These are phyloP conservation scores for Biscutella auriculata DNA, from an alignment of 441 rosid species.

Conservation along the genomic window DNA sequence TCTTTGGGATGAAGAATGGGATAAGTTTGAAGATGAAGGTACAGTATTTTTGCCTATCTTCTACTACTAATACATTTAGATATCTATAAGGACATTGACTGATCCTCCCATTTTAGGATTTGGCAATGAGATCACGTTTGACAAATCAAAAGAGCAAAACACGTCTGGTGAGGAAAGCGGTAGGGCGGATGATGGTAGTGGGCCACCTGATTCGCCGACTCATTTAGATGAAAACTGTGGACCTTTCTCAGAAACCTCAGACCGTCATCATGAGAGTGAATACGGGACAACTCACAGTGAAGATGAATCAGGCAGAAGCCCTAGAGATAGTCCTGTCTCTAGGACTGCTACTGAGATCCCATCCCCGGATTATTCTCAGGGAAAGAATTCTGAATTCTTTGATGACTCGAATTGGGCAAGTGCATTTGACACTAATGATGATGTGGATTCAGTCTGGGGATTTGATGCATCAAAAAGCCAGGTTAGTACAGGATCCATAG, in stretches of 20 bases:
- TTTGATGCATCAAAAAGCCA: constrained; percentile 47
- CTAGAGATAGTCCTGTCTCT: constrained; percentile 61
- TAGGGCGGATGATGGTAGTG: constrained; percentile 47
- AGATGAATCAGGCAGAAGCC: constrained; percentile 76
- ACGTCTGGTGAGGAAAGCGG: constrained; percentile 35
- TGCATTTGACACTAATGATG: constrained; percentile 81
- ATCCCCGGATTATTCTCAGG: constrained; percentile 52
- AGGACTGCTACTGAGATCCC: constrained; percentile 51
- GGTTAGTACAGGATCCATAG: constrained; percentile 35
- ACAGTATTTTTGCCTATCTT: constrained; percentile 6
- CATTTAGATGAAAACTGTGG: constrained; percentile 39
- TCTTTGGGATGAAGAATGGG: constrained; percentile 99
- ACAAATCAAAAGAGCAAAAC: constrained; percentile 31
- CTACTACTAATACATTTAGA: neutral
- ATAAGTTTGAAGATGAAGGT: constrained; percentile 98
- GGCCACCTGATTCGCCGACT: constrained; percentile 40
- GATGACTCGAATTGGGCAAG: constrained; percentile 88
- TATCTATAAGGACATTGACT: constrained; percentile 4
- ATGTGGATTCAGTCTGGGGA: constrained; percentile 88
- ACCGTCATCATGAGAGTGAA: constrained; percentile 46
- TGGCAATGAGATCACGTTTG: constrained; percentile 64
- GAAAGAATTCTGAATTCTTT: constrained; percentile 57
- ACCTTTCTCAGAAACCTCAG: constrained; percentile 32
- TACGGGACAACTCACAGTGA: constrained; percentile 59
- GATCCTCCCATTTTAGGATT: constrained; percentile 47